These are phyloP conservation scores for Prunella vulgaris DNA, from an alignment of 257 asterid species.

Conservation along the genomic window DNA sequence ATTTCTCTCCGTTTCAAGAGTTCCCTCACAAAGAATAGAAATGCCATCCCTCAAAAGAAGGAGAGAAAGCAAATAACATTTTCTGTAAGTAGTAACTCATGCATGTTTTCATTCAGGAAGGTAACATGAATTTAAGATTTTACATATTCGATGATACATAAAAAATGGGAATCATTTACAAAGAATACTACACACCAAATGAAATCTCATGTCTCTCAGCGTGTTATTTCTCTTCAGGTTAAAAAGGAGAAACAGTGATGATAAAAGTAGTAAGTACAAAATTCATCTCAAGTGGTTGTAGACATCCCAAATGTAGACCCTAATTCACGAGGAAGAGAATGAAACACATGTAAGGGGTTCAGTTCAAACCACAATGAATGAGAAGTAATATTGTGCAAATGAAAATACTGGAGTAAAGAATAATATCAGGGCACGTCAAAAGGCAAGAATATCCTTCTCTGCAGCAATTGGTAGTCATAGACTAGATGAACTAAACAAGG, in stretches of 20 bases:
- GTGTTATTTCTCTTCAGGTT: conserved; percentile 10
- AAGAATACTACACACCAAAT: conserved; percentile 3
- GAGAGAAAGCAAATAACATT: background rate
- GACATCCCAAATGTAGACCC: background rate
- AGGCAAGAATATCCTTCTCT: conserved; percentile 2
- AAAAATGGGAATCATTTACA: conserved; percentile 10
- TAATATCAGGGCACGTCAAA: background rate
- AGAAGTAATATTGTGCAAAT: background rate
- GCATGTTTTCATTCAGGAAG: conserved; percentile 8
- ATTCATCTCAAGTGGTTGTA: background rate
- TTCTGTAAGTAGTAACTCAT: background rate
- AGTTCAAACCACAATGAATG: conserved; percentile 15
- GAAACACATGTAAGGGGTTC: background rate
- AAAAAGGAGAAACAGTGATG: conserved; percentile 2
- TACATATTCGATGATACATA: background rate
- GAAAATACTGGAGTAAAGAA: conserved; percentile 3
- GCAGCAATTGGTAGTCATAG: background rate
- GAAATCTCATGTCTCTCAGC: background rate
- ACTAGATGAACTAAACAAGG: conserved; percentile 22
- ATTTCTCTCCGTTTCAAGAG: conserved; percentile 1
- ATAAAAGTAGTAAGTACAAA: background rate
- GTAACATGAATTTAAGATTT: background rate
- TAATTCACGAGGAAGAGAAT: conserved; percentile 16
- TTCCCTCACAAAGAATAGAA: background rate
- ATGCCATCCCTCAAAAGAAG: background rate